Conservation (phyloP, 768 basidiomycete genomes). For the Amanita molliuscula region DNA sequence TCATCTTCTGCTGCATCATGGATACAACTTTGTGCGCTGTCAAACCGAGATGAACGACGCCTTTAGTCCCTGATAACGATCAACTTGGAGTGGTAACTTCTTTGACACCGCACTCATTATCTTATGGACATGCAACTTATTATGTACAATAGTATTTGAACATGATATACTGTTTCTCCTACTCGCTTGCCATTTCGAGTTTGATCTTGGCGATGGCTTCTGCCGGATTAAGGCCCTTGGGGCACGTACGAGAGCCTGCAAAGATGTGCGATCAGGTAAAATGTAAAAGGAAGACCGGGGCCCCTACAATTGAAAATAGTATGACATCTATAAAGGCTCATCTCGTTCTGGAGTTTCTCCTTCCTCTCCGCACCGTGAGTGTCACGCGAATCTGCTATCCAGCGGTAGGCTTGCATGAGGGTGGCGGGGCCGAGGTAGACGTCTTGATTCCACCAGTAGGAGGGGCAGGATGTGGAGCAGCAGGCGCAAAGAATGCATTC, state of each 20-base stretch:
- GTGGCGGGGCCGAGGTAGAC: slow-evolving; percentile 97
- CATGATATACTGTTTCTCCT: no score
- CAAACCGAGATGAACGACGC: no score
- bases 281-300: slow-evolving; percentile 3
- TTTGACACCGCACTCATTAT: no score
- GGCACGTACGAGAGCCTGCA: slow-evolving; percentile 91
- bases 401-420: slow-evolving; percentile 92
- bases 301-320: slow-evolving; percentile 96
- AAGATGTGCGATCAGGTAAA: not conserved
- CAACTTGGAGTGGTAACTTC: no score
- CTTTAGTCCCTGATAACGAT: no score
- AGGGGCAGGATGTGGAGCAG: slow-evolving; percentile 96
- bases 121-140: no score
- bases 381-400: slow-evolving; percentile 97
- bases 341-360: slow-evolving; percentile 89
- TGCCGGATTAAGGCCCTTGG: slow-evolving; percentile 92
- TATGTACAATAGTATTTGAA: no score
- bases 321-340: slow-evolving; percentile 96
- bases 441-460: slow-evolving; percentile 99
- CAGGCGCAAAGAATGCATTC: slow-evolving; percentile 97
- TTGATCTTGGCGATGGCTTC: slow-evolving; percentile 91
- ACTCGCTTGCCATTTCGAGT: slow-evolving; percentile 75
- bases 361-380: slow-evolving; percentile 67
- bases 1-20: no score
- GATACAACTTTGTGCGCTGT: no score